phyloP scores from a whole-genome alignment of 2,329 filamentous ascomycete species.

The Diaporthe ampelina region DNA sequence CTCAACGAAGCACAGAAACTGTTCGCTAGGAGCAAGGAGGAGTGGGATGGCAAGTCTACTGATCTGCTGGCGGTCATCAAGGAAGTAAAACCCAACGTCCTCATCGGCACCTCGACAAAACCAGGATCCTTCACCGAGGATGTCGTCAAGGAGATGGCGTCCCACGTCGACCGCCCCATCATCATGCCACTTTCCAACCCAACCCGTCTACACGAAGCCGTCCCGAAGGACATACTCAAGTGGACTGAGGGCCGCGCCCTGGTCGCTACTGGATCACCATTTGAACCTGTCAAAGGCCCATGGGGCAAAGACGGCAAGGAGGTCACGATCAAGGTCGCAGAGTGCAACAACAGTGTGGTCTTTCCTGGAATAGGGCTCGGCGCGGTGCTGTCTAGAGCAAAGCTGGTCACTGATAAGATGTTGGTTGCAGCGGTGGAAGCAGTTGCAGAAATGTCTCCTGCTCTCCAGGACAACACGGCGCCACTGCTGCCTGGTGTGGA shows the following conservation, averaged over 20 bases:
- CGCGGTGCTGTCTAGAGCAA: slow-evolving; percentile 77
- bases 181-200: slow-evolving; percentile 89
- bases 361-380: slow-evolving; percentile 91
- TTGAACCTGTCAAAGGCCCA: slow-evolving; percentile 76
- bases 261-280: slow-evolving; percentile 87
- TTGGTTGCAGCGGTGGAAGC: slow-evolving; percentile 84
- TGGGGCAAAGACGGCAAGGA: slow-evolving; percentile 64
- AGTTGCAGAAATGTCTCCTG: slow-evolving; percentile 79
- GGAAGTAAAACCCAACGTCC: slow-evolving; percentile 81
- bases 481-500: slow-evolving; percentile 83
- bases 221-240: slow-evolving; percentile 79
- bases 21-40: slow-evolving; percentile 74
- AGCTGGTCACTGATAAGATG: slow-evolving; percentile 80
- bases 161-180: slow-evolving; percentile 79
- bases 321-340: slow-evolving; percentile 69
- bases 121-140: slow-evolving; percentile 83
- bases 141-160: slow-evolving; percentile 81
- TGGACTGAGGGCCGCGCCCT: slow-evolving; percentile 86
- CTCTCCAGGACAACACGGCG: slow-evolving; percentile 71
- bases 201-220: slow-evolving; percentile 85
- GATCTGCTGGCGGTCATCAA: slow-evolving; percentile 77
- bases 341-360: slow-evolving; percentile 90
- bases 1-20: slow-evolving; percentile 71
- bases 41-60: slow-evolving; percentile 72
- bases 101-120: slow-evolving; percentile 87